A percentile compares a stretch with the other conserved stretches of the same genome.
Evolutionary conservation across 2,329 filamentous ascomycete genomes (phyloP).

Genomic region (Acrocalymma vagum): DNA sequence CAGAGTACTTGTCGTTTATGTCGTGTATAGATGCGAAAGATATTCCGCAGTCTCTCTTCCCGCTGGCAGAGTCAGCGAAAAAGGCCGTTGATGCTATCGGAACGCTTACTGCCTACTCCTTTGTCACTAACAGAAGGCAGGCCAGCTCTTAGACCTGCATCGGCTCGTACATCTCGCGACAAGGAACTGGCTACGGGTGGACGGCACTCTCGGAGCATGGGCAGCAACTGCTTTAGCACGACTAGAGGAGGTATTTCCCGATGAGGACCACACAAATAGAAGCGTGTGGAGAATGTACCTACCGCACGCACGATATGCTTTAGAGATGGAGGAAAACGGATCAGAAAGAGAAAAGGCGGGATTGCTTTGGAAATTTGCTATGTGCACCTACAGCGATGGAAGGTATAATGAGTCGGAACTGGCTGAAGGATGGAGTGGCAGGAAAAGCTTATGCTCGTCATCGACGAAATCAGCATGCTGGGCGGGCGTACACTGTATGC

Average conservation of each 20-base stretch:
- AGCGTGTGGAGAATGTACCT: constrained; percentile 29
- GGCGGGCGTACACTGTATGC: constrained; percentile 1
- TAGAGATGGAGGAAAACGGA: constrained; percentile 9
- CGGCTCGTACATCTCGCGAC: constrained; percentile 18
- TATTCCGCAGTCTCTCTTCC: too few species aligned
- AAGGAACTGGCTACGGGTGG: constrained; percentile 12
- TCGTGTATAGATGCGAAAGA: constrained; percentile 44
- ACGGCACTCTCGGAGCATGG: constrained; percentile 9
- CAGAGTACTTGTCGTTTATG: constrained; percentile 49
- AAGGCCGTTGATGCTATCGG: too few species aligned
- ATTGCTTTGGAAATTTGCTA: constrained; percentile 19
- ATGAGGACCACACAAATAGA: constrained; percentile 19
- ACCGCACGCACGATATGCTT: constrained; percentile 20
- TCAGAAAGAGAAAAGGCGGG: constrained; percentile 12
- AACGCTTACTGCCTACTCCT: too few species aligned
- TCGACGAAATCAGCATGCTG: constrained; percentile 10
- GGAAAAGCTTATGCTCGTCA: too few species aligned
- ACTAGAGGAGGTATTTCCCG: constrained; percentile 22
- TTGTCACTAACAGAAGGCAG: constrained; percentile 16
- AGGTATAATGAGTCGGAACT: constrained; percentile 20
- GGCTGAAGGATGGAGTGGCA: constrained; percentile 9
- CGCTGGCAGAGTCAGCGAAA: too few species aligned
- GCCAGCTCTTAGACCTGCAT: constrained; percentile 20
- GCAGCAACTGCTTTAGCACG: constrained; percentile 11
- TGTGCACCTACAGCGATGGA: constrained; percentile 16